These are phyloP conservation scores for Macrophomina phaseolina DNA, from an alignment of 2,329 filamentous ascomycete species.

Conservation along the genomic window DNA sequence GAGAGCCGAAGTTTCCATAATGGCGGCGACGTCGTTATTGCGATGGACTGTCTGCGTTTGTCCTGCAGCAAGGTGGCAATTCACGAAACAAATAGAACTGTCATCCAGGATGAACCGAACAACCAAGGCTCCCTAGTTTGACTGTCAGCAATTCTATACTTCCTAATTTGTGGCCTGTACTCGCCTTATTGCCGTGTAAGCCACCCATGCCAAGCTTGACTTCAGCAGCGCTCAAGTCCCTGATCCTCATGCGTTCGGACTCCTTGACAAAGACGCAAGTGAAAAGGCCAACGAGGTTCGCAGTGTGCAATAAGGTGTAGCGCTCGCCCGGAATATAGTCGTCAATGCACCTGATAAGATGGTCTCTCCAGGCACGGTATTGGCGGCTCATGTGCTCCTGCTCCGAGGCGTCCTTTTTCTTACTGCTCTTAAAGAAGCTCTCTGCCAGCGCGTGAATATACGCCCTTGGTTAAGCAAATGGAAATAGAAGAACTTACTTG, in stretches of 20 bases:
- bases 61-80: slow-evolving; percentile 94
- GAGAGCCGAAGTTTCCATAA: slow-evolving; percentile 80
- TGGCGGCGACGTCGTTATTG: slow-evolving; percentile 89
- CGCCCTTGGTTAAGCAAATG: neutral
- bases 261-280: slow-evolving; percentile 94
- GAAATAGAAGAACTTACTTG: slow-evolving; percentile 61
- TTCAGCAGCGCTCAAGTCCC: slow-evolving; percentile 77
- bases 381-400: slow-evolving; percentile 95
- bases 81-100: slow-evolving; percentile 92
- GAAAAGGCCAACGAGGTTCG: slow-evolving; percentile 90
- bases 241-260: slow-evolving; percentile 75
- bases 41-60: slow-evolving; percentile 88
- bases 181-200: slow-evolving; percentile 87
- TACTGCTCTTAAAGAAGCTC: slow-evolving; percentile 77
- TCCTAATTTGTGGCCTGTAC: slow-evolving; percentile 25
- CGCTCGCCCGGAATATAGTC: slow-evolving; percentile 79
- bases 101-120: slow-evolving; percentile 94
- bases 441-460: slow-evolving; percentile 51
- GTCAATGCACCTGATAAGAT: slow-evolving; percentile 80
- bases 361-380: slow-evolving; percentile 95
- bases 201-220: slow-evolving; percentile 97
- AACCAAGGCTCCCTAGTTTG: slow-evolving; percentile 73
- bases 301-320: slow-evolving; percentile 86
- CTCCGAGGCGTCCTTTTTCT: slow-evolving; percentile 83
- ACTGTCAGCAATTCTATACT: neutral